Conservation (phyloP, 768 basidiomycete genomes). For the Hydnomerulius pinastri region DNA sequence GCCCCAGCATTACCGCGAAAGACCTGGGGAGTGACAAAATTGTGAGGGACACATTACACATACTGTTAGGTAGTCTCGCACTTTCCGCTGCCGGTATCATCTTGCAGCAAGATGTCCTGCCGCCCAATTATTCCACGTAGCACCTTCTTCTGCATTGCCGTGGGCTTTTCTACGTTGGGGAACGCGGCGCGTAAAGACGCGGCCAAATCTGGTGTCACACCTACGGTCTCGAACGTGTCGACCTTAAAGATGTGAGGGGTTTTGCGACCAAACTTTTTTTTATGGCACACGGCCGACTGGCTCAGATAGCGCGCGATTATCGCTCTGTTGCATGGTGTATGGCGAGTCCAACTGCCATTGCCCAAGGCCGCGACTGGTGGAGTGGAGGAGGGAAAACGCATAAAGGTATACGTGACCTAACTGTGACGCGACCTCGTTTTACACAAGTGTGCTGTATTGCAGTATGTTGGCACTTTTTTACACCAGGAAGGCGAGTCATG, state of each 20-base stretch:
- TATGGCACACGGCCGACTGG: conserved; percentile 22
- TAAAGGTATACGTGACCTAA: conserved; percentile 23
- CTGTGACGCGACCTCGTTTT: too few species aligned
- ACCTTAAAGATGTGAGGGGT: not conserved
- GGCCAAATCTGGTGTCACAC: conserved; percentile 51
- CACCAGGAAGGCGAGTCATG: too few species aligned
- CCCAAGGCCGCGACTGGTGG: not conserved
- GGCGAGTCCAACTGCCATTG: conserved; percentile 6
- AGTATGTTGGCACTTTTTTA: too few species aligned
- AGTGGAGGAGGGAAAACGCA: conserved; percentile 21
- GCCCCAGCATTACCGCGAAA: conserved; percentile 66
- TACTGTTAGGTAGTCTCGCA: conserved; percentile 35
- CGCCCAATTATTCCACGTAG: conserved; percentile 60
- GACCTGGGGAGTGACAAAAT: conserved; percentile 47
- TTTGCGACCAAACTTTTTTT: conserved; percentile 6
- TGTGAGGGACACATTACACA: conserved; percentile 2
- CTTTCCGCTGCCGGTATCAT: conserved; percentile 81
- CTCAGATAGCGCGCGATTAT: conserved; percentile 27
- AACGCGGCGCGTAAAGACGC: conserved; percentile 58
- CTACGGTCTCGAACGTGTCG: conserved; percentile 50
- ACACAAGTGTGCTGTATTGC: too few species aligned
- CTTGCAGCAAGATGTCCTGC: conserved; percentile 66
- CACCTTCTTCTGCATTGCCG: conserved; percentile 57
- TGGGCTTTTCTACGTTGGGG: conserved; percentile 59
- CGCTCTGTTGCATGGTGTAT: conserved; percentile 23